A percentile compares a stretch with the other conserved stretches of the same genome.
Evolutionary conservation across 164 flowering plant species (phyloP).

Genomic region (Kalanchoe fedtschenkoi): DNA sequence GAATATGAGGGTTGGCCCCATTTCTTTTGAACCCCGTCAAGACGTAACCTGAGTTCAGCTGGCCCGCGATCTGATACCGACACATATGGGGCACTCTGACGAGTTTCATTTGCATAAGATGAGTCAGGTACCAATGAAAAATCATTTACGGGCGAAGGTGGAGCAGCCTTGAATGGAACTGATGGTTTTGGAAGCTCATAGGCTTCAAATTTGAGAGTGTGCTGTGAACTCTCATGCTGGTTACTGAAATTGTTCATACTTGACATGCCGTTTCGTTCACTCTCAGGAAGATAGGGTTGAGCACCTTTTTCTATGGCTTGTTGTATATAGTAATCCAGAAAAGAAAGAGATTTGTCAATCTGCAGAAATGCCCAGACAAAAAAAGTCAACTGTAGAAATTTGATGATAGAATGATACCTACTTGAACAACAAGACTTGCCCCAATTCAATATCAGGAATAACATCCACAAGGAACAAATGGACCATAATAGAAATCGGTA

Average conservation of each 20-base stretch:
- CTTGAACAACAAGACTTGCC: background rate
- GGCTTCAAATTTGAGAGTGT: slow-evolving; percentile 88
- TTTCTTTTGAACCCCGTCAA: slow-evolving; percentile 95
- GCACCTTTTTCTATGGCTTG: slow-evolving; percentile 73
- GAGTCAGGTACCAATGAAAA: slow-evolving; percentile 58
- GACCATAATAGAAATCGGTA: no score
- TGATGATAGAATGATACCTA: slow-evolving; percentile 1
- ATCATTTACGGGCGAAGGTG: slow-evolving; percentile 39
- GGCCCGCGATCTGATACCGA: slow-evolving; percentile 31
- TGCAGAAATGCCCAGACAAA: slow-evolving; percentile 18
- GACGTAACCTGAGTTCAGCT: slow-evolving; percentile 56
- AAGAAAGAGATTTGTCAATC: slow-evolving; percentile 59
- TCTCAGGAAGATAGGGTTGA: slow-evolving; percentile 72
- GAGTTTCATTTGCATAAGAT: slow-evolving; percentile 34
- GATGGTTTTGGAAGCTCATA: slow-evolving; percentile 82
- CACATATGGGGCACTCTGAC: slow-evolving; percentile 21
- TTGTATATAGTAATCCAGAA: slow-evolving; percentile 60
- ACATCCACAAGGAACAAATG: no score
- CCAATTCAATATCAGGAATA: background rate
- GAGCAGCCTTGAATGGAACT: slow-evolving; percentile 22
- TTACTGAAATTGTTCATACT: slow-evolving; percentile 35
- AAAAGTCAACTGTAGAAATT: background rate
- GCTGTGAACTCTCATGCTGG: slow-evolving; percentile 46
- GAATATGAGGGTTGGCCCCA: slow-evolving; percentile 84
- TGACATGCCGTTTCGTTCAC: slow-evolving; percentile 52